phyloP scores from a whole-genome alignment of 2,329 filamentous ascomycete species.

The Fusarium sp. region DNA sequence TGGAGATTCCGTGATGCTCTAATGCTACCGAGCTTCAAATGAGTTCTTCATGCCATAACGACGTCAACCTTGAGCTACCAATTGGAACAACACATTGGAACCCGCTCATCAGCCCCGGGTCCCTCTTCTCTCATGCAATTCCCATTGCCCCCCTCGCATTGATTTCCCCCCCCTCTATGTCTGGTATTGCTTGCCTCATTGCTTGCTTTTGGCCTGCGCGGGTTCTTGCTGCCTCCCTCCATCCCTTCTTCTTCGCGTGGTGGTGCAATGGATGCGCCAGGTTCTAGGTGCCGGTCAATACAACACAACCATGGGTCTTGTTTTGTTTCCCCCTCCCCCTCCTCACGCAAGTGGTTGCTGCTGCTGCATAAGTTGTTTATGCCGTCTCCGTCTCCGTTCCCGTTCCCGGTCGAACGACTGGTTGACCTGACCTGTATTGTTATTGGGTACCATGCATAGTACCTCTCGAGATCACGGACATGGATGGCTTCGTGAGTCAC shows the following conservation, averaged over 20 bases:
- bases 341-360: neutral
- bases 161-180: neutral
- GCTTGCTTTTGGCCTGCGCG: neutral
- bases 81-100: neutral
- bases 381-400: neutral
- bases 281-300: conserved; percentile 9
- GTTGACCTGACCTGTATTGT: conserved; percentile 12
- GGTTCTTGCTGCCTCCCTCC: conserved; percentile 4
- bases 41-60: conserved; percentile 3
- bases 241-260: neutral
- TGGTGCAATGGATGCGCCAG: conserved; percentile 17
- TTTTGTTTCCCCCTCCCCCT: neutral
- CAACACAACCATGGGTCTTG: neutral
- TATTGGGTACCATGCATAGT: neutral
- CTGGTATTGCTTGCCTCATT: neutral
- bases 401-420: conserved; percentile 19
- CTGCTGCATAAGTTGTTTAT: neutral
- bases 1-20: neutral
- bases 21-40: neutral
- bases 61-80: conserved; percentile 1
- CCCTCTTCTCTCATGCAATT: conserved; percentile 2
- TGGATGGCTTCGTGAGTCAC: conserved; percentile 23
- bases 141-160: conserved; percentile 1
- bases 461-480: conserved; percentile 8
- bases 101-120: neutral